phyloP scores from a whole-genome alignment of 345 rosid genomes.

The Draba incana region DNA sequence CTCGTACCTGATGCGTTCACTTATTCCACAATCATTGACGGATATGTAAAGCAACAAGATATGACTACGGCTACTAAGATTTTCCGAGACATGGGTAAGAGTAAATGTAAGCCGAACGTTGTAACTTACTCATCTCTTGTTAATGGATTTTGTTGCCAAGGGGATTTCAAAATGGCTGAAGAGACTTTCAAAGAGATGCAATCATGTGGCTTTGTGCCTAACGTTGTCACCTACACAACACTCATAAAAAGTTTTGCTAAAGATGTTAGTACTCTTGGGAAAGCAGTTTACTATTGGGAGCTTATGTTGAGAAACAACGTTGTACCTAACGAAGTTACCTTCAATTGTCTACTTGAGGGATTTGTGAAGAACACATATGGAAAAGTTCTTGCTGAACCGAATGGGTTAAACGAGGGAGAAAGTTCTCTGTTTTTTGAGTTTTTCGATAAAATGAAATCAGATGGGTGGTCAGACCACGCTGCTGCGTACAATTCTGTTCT shows the following conservation, averaged over 20 bases:
- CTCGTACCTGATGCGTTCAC: constrained; percentile 74
- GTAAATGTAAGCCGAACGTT: constrained; percentile 71
- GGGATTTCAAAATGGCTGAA: constrained; percentile 64
- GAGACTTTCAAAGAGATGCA: constrained; percentile 62
- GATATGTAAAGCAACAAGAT: constrained; percentile 76
- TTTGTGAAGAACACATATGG: constrained; percentile 48
- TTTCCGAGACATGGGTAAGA: constrained; percentile 62
- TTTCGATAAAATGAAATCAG: constrained; percentile 59
- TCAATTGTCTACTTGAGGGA: constrained; percentile 71
- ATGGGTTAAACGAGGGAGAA: constrained; percentile 38
- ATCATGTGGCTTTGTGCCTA: constrained; percentile 63
- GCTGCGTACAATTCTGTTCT: constrained; percentile 71
- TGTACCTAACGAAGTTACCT: constrained; percentile 71
- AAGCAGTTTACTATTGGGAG: constrained; percentile 71
- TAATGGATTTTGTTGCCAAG: constrained; percentile 65
- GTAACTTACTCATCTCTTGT: constrained; percentile 78
- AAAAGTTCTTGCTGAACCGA: constrained; percentile 19
- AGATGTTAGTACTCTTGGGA: constrained; percentile 60
- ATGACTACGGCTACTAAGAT: constrained; percentile 56
- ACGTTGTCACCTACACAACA: constrained; percentile 76
- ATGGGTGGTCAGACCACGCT: constrained; percentile 56
- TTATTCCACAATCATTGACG: constrained; percentile 78
- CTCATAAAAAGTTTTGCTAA: constrained; percentile 68
- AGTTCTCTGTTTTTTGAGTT: constrained; percentile 52
- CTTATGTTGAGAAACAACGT: constrained; percentile 68